Evolutionary conservation across 352 stramenopile genomes (phyloP), one percentile per base, ranked within the genome.

Genomic region (Pythium folliculosum): DNA sequence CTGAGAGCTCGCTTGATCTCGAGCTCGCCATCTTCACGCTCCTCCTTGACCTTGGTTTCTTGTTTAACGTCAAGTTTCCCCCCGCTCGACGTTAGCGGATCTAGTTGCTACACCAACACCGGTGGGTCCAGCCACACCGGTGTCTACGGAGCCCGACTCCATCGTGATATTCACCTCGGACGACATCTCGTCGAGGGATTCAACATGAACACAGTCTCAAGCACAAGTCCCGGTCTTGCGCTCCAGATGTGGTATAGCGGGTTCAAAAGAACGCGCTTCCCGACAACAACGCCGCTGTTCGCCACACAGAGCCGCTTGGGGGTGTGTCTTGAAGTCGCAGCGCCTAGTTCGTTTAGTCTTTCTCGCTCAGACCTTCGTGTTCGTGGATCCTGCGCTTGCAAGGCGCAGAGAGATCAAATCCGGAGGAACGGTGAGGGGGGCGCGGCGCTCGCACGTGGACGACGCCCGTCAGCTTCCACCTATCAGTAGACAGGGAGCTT

Each of bases 231-330:
- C 48, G 48, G 23, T 54, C 48, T 54, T n/a, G 48, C 48, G 48
- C 48, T 54, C 48, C 48, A 54, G 48, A 37, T 49, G 51, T 58
- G 52, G 52, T 60, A 48, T 13, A 60, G 52, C 32, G 52, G 35
- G 37, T 60, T 38, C 32, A 48, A 60, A 60, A 48, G 52, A 60
- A 60, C 32, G 32, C 52, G 32, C 52, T 47, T 35, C 13, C 52
- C 52, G 21, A 60, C 52, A 60, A 60, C 52, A 60, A 60, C 32
- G 52, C 52, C 22, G 30, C 52, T 25, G 13, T 45, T 19, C 52
- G 52, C 52, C 52, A 60, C 52, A 35, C 22, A 60, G 51, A 44
- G 51, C 51, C 51, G 9, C 51, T 44, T 25, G 51, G 51, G 51
- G 51, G 13, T 57, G 23, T 16, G 30, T 32, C 37, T 57, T 21